Percentiles rank a stretch among this genome's conserved stretches.
phyloP scores from a whole-genome alignment of 352 stramenopile species.

The Pythium grandisporangium region DNA sequence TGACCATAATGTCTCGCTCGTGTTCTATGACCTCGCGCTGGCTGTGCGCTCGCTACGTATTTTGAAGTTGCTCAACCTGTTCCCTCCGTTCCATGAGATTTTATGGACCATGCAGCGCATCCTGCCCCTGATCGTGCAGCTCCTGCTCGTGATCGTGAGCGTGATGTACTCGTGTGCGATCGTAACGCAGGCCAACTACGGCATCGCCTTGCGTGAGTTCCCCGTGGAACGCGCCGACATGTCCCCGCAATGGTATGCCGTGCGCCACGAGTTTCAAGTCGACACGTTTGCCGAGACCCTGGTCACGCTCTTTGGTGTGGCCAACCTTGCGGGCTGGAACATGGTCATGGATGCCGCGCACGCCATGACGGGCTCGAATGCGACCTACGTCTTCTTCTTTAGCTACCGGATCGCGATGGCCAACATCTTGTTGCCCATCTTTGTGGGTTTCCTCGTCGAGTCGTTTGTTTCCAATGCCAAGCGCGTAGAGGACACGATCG shows the following conservation, averaged over 20 bases:
- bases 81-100: slow-evolving; percentile 79
- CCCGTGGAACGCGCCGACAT: slow-evolving; percentile 30
- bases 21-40: slow-evolving; percentile 72
- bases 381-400: slow-evolving; percentile 79
- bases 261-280: slow-evolving; percentile 67
- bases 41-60: slow-evolving; percentile 69
- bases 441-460: slow-evolving; percentile 82
- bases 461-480: slow-evolving; percentile 77
- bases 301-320: slow-evolving; percentile 69
- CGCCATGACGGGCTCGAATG: slow-evolving; percentile 41
- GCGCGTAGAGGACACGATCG: slow-evolving; percentile 49
- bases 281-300: slow-evolving; percentile 71
- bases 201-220: slow-evolving; percentile 43
- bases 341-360: slow-evolving; percentile 74
- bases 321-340: slow-evolving; percentile 70
- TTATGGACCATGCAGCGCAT: slow-evolving; percentile 82
- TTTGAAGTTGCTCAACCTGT: slow-evolving; percentile 74
- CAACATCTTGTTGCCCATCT: slow-evolving; percentile 78
- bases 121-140: slow-evolving; percentile 65
- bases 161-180: slow-evolving; percentile 82
- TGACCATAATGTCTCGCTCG: slow-evolving; percentile 47
- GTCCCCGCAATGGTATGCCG: slow-evolving; percentile 53
- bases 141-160: slow-evolving; percentile 77
- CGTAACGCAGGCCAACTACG: slow-evolving; percentile 73
- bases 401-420: slow-evolving; percentile 74